Percentiles rank a stretch among this genome's conserved stretches.
Conservation (phyloP, 2,329 filamentous ascomycete genomes). For the Penicillium thymicola region DNA sequence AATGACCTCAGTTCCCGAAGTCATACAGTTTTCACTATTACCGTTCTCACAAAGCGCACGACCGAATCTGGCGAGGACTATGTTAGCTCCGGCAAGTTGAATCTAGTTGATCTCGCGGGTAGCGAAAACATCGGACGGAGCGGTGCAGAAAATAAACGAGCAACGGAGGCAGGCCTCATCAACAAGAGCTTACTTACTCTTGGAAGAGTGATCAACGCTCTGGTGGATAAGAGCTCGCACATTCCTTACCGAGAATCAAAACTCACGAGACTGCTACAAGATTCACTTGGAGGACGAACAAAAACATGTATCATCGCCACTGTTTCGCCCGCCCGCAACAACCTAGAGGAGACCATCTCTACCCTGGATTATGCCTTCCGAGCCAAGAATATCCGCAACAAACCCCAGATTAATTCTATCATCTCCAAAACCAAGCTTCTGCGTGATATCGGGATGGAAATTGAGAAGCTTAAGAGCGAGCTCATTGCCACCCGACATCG, state of each 20-base stretch:
- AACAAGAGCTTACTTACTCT: constrained; percentile 96
- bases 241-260: constrained; percentile 95
- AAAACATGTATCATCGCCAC: constrained; percentile 99
- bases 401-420: constrained; percentile 88
- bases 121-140: constrained; percentile 98
- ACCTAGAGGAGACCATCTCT: constrained; percentile 96
- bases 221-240: constrained; percentile 84
- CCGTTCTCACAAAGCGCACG: constrained; percentile 79
- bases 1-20: constrained; percentile 96
- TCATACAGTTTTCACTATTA: constrained; percentile 96
- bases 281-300: constrained; percentile 89
- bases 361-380: constrained; percentile 97
- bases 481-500: constrained; percentile 87
- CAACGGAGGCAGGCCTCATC: constrained; percentile 91
- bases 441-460: constrained; percentile 84
- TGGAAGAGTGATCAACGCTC: constrained; percentile 92
- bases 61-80: constrained; percentile 84
- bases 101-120: constrained; percentile 91
- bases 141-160: constrained; percentile 96
- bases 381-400: constrained; percentile 97
- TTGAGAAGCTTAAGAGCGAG: constrained; percentile 91
- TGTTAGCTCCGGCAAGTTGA: constrained; percentile 87
- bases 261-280: constrained; percentile 88
- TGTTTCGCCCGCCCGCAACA: constrained; percentile 88
- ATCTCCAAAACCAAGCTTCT: constrained; percentile 91